phyloP scores from a whole-genome alignment of 768 basidiomycete species.

The Lentinula sp. region DNA sequence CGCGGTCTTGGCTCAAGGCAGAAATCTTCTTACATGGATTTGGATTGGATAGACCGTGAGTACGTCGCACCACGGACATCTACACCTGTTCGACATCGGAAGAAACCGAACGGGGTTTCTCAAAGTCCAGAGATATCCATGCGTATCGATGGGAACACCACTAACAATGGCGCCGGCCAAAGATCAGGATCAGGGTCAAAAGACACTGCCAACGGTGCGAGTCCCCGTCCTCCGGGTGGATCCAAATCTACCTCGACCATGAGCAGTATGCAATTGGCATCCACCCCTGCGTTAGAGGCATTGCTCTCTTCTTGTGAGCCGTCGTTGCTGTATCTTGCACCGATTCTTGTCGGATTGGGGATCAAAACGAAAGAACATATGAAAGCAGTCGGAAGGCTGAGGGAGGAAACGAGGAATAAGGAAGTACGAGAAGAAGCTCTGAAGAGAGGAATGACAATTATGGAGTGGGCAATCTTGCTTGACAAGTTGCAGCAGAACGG shows the following conservation, averaged over 20 bases:
- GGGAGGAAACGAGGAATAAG: constrained; percentile 60
- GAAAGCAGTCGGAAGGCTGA: constrained; percentile 52
- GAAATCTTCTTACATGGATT: neutral
- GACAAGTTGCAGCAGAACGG: constrained; percentile 43
- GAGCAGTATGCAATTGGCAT: neutral
- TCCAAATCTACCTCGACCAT: neutral
- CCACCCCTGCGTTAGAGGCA: constrained; percentile 35
- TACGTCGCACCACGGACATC: neutral
- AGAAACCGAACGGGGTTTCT: neutral
- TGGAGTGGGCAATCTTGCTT: constrained; percentile 77
- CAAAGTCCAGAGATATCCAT: neutral
- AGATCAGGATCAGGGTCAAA: neutral
- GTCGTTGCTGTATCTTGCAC: constrained; percentile 56
- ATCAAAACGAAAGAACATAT: constrained; percentile 57
- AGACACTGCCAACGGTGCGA: neutral
- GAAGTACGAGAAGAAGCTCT: constrained; percentile 69
- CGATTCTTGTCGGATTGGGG: constrained; percentile 50
- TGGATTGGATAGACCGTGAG: neutral
- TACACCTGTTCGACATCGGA: neutral
- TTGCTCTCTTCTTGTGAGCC: constrained; percentile 61
- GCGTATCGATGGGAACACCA: neutral
- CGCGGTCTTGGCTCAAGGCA: neutral
- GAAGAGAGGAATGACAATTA: constrained; percentile 58
- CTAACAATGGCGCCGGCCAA: neutral
- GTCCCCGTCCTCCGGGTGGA: neutral